A percentile compares a stretch with the other conserved stretches of the same genome.
These are phyloP conservation scores for Malus sieversii DNA, from an alignment of 306 rosid species.

Conservation along the genomic window DNA sequence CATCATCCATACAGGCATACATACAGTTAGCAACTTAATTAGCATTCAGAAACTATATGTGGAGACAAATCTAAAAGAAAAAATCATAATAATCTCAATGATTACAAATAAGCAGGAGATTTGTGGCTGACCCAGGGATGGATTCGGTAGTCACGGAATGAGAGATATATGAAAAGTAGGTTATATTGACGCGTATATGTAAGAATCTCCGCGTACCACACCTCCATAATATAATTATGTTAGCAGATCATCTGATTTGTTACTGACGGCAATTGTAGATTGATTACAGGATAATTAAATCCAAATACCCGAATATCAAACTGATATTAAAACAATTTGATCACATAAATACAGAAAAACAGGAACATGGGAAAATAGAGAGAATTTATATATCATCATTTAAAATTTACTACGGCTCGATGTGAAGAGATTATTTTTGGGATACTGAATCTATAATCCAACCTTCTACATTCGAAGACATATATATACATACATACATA, in stretches of 20 bases:
- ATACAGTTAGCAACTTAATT: background rate
- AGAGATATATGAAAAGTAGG: too few relatives aligned
- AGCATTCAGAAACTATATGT: background rate
- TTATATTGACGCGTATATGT: too few relatives aligned
- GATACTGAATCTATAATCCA: background rate
- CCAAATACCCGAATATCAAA: background rate
- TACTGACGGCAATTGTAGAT: background rate
- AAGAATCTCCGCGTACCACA: too few relatives aligned
- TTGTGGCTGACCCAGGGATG: too few relatives aligned
- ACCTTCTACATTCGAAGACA: background rate
- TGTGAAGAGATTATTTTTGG: background rate
- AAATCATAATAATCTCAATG: background rate
- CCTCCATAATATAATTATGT: background rate
- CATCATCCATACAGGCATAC: background rate
- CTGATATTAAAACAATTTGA: background rate
- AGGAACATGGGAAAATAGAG: background rate
- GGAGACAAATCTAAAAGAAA: background rate
- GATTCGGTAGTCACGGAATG: accelerated
- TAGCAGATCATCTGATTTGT: background rate
- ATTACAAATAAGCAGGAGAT: background rate
- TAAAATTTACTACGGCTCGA: background rate
- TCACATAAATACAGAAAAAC: background rate
- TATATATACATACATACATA: too few relatives aligned
- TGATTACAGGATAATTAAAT: background rate
- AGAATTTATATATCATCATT: background rate